These are phyloP conservation scores for Candida ficus DNA, from an alignment of 805 yeast species.

Conservation along the genomic window DNA sequence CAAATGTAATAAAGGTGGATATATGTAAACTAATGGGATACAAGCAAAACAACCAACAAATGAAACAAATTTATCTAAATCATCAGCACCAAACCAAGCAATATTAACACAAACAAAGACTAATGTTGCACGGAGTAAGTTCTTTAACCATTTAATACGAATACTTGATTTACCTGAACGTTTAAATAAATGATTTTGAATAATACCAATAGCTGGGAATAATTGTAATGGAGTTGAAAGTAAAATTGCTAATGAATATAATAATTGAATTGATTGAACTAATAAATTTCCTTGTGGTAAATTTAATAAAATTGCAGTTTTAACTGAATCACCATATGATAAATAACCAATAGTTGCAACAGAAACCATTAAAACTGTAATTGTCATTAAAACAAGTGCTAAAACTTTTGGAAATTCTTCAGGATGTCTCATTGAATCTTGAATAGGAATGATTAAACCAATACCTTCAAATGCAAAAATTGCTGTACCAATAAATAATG, in stretches of 20 bases:
- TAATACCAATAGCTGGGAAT: background rate
- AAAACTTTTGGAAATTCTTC: conserved; percentile 66
- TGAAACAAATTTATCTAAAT: conserved; percentile 69
- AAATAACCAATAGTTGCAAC: conserved; percentile 67
- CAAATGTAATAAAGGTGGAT: conserved; percentile 74
- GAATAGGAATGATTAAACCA: conserved; percentile 76
- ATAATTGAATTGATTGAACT: too few species aligned
- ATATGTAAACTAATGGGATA: conserved; percentile 79
- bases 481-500: conserved; percentile 76
- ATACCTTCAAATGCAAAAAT: conserved; percentile 88
- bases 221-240: too few species aligned
- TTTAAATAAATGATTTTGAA: background rate
- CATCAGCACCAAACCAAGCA: conserved; percentile 64
- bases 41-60: conserved; percentile 84
- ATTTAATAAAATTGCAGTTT: conserved; percentile 35
- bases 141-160: conserved; percentile 61
- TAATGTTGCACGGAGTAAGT: conserved; percentile 46
- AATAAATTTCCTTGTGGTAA: too few species aligned
- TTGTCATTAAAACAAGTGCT: conserved; percentile 54
- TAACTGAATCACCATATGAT: conserved; percentile 58
- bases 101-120: conserved; percentile 50
- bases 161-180: conserved; percentile 51
- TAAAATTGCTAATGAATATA: conserved; percentile 63
- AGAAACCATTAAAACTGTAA: conserved; percentile 55
- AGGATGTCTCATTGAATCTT: conserved; percentile 75